These are phyloP conservation scores for Yamadazyma taylorii DNA, from an alignment of 1,139 yeast species.

Conservation along the genomic window DNA sequence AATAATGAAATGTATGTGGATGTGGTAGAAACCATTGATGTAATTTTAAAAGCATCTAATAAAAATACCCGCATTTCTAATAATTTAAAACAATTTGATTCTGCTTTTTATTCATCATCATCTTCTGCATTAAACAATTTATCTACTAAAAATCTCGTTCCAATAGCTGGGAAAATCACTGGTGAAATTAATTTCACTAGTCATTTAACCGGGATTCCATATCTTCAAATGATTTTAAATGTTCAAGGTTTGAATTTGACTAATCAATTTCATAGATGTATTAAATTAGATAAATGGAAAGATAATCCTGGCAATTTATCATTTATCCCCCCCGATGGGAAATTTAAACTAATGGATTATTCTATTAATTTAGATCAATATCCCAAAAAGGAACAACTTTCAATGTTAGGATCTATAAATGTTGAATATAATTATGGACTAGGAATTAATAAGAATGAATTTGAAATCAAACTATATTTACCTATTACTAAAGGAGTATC, in stretches of 20 bases:
- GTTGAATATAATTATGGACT: slow-evolving; percentile 62
- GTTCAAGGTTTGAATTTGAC: slow-evolving; percentile 41
- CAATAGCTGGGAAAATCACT: slow-evolving; percentile 57
- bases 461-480: slow-evolving; percentile 67
- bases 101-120: slow-evolving; percentile 36
- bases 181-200: slow-evolving; percentile 69
- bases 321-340: slow-evolving; percentile 91
- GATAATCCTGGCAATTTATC: slow-evolving; percentile 43
- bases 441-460: slow-evolving; percentile 66
- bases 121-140: slow-evolving; percentile 7
- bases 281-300: slow-evolving; percentile 49
- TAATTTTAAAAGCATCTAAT: slow-evolving; percentile 28
- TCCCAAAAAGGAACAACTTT: slow-evolving; percentile 18
- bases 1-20: slow-evolving; percentile 85
- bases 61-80: slow-evolving; percentile 12
- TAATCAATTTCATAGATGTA: slow-evolving; percentile 55
- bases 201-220: slow-evolving; percentile 74
- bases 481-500: slow-evolving; percentile 50
- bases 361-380: slow-evolving; percentile 47
- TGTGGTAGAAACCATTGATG: slow-evolving; percentile 58
- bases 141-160: slow-evolving; percentile 25
- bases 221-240: slow-evolving; percentile 55
- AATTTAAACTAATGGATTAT: slow-evolving; percentile 63
- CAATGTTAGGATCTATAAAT: slow-evolving; percentile 53
- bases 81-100: slow-evolving; percentile 25